A percentile compares a stretch with the other conserved stretches of the same genome.
These are phyloP conservation scores for Globisporangium acanthophoron DNA, from an alignment of 352 stramenopile species.

Conservation along the genomic window DNA sequence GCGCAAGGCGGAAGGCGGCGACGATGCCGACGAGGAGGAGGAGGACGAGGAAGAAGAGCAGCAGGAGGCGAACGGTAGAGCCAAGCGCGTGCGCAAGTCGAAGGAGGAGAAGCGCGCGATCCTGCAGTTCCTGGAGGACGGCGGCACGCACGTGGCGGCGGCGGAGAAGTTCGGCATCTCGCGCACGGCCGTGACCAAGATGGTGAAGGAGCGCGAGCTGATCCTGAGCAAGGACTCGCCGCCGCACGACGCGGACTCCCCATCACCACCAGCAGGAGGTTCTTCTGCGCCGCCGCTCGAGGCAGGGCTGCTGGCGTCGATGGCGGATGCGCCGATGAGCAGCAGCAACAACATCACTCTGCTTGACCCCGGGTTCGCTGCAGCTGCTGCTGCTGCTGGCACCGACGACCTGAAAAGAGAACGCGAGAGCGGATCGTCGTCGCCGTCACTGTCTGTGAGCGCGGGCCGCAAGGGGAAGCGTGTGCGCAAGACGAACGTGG, in stretches of 20 bases:
- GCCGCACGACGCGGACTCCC: background rate
- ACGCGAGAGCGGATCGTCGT: background rate
- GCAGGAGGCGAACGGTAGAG: slow-evolving; percentile 10
- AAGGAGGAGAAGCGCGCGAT: slow-evolving; percentile 48
- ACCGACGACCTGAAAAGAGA: background rate
- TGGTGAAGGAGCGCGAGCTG: slow-evolving; percentile 47
- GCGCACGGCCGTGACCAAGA: slow-evolving; percentile 48
- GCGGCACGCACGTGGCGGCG: slow-evolving; percentile 36
- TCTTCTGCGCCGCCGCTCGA: background rate
- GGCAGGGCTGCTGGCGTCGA: too few relatives aligned
- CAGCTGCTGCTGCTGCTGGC: background rate
- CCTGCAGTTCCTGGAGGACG: slow-evolving; percentile 46
- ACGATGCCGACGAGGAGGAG: background rate
- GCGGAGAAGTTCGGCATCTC: slow-evolving; percentile 57
- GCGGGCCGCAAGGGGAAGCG: slow-evolving; percentile 37
- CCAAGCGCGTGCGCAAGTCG: slow-evolving; percentile 41
- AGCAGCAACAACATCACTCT: background rate
- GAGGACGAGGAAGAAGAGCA: background rate
- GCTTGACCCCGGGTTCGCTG: background rate
- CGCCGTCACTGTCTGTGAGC: background rate
- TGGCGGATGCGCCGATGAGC: background rate
- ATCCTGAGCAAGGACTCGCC: slow-evolving; percentile 18
- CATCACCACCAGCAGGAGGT: slow-evolving; percentile 1
- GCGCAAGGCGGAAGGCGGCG: slow-evolving; percentile 1
- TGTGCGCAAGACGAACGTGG: slow-evolving; percentile 76